Evolutionary conservation across 345 rosid species (phyloP), one percentile per base, ranked within the genome.

Genomic region (Syzygium grande): DNA sequence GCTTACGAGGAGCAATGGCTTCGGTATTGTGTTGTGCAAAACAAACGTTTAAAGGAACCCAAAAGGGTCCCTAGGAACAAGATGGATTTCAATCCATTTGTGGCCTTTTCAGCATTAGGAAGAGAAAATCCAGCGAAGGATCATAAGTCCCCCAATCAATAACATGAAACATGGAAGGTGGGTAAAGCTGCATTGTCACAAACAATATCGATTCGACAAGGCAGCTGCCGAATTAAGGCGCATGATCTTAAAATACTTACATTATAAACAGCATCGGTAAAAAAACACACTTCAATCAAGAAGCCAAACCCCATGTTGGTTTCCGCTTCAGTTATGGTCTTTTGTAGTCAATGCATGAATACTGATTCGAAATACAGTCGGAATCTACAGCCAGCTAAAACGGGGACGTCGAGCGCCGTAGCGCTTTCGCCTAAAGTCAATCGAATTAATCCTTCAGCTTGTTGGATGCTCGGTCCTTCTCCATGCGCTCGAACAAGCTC

Each of bases 401-500:
- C 11, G 7, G 22, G 49, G 80, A 34, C 2, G 46, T 0, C 25
- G 25, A 41, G 9, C 7, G 25, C 80, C 0, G 7, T 5, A 22
- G 49, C 14, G 19, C 49, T 73, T 73, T 10, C 6, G 25, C 49
- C 80, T 34, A 73, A 34, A 1, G 49, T 9, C 80, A 9, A 19
- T 73, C 49, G 80, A 73, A 9, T 73, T 19, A 73, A 21, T 88
- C 89, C 92, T 92, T 94, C 93, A 93, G 95, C 68, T 92, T 89
- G 27, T 90, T 58, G 4, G 96, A 90, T 84, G 88, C 84, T 84
- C 80, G 91, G 88, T 91, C 95, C 90, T 93, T 93, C 93, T 95
- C 94, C 92, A 96, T 87, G 13, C 13, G 87, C 51, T 94, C 93
- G 43, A 97, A 97, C 25, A 97, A 91, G 89, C 94, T 93, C 73